Conservation (phyloP, 2,329 filamentous ascomycete genomes). For the Colletotrichum brevisporum region DNA sequence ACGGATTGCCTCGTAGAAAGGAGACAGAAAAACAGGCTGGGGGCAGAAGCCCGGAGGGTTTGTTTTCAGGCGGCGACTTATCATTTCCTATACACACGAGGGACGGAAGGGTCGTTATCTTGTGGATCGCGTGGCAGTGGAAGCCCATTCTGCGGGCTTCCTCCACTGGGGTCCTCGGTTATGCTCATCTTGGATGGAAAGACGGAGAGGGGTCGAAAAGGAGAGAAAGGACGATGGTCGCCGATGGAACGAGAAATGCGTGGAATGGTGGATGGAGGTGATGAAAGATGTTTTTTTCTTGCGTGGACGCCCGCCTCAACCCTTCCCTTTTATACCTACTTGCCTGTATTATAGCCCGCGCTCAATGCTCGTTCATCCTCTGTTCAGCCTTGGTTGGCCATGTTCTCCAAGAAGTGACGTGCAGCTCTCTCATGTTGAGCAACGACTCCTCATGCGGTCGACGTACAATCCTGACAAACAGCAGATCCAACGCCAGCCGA, state of each 20-base stretch:
- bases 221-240: slow-evolving; percentile 16
- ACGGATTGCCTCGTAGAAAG: slow-evolving; percentile 24
- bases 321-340: slow-evolving; percentile 41
- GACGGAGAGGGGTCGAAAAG: not conserved
- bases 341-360: slow-evolving; percentile 41
- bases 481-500: too few relatives aligned
- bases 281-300: slow-evolving; percentile 36
- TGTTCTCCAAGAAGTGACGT: not conserved
- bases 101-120: slow-evolving; percentile 15
- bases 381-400: slow-evolving; percentile 26
- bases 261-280: slow-evolving; percentile 32
- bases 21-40: slow-evolving; percentile 5
- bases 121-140: slow-evolving; percentile 10
- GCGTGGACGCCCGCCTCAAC: slow-evolving; percentile 40
- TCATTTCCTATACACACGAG: slow-evolving; percentile 24
- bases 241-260: slow-evolving; percentile 36
- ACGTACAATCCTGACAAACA: too few relatives aligned
- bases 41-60: slow-evolving; percentile 13
- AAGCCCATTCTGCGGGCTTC: slow-evolving; percentile 4
- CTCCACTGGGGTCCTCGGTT: slow-evolving; percentile 9
- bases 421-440: not conserved
- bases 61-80: slow-evolving; percentile 29
- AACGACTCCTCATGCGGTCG: not conserved
- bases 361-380: slow-evolving; percentile 43
- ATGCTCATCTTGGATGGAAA: slow-evolving; percentile 17